These are phyloP conservation scores for Pelagophyceae sp. DNA, from an alignment of 352 stramenopile species.

Conservation along the genomic window DNA sequence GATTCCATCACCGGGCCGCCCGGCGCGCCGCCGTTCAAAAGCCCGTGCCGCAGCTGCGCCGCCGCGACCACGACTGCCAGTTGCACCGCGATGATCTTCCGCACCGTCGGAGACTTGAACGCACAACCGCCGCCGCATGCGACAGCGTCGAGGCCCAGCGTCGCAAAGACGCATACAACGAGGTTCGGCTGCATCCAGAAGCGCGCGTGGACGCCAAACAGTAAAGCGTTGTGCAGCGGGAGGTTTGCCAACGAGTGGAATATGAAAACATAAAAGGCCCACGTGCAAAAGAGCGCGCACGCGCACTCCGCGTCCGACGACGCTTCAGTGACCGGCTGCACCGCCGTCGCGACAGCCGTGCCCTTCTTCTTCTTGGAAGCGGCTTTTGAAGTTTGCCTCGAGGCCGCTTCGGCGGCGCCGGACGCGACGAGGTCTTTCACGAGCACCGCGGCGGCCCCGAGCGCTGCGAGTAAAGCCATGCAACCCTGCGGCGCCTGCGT, in stretches of 20 bases:
- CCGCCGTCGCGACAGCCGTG: background rate
- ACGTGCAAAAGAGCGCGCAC: constrained; percentile 45
- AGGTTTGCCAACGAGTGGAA: constrained; percentile 88
- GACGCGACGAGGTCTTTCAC: too few relatives aligned
- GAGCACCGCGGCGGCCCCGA: constrained; percentile 27
- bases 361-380: constrained; percentile 3
- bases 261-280: constrained; percentile 79
- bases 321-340: background rate
- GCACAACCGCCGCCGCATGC: too few relatives aligned
- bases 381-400: too few relatives aligned
- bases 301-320: background rate
- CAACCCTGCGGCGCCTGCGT: constrained; percentile 36
- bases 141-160: constrained; percentile 46
- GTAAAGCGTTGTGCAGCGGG: constrained; percentile 72
- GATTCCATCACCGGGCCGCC: background rate
- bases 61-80: background rate
- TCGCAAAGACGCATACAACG: constrained; percentile 70
- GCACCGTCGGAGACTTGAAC: background rate
- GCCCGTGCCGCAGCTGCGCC: background rate
- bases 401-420: too few relatives aligned
- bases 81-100: background rate
- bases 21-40: background rate
- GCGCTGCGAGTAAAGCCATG: constrained; percentile 23
- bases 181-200: constrained; percentile 88
- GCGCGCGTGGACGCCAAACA: constrained; percentile 78